Base-by-base conservation (phyloP, 768 basidiomycete genomes). In the Neoboletus magnificus region DNA sequence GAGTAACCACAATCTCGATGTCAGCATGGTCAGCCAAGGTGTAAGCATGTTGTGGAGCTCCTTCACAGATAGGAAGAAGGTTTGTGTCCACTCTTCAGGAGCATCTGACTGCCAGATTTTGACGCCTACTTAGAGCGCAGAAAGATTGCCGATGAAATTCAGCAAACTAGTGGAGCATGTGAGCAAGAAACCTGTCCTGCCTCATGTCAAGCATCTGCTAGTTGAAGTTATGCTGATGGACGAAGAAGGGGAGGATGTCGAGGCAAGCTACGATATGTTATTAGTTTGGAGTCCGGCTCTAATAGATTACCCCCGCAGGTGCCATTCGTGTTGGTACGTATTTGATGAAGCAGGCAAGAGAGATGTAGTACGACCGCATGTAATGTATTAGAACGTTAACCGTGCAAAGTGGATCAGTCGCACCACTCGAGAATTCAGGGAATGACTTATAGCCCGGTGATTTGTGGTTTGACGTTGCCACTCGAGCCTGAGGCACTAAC, bases 21-120 rank as follows among this genome's bases (percentile, higher is more conserved):
- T 98, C 49, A 85, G 84, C 49, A 99, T 99, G 97, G 91, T 98
- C 58, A 94, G 91, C 66, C 91, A 93, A 70, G 96, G 94, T 40
- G 95, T 98, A 33, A 94, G 93, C 67, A 96, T 98, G 95, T 77
- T 98, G 32, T 98, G 95, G 93, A 94, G 91, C 58, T 86, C 90
- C 33, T 99, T 96, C 72, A 81, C 92, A 50, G 88, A 86, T 52
- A 90, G 87, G 76, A 92, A 92, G 78, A 98, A 98, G 89, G 95
- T 91, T 40, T 37, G 57, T 52, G 25, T 43, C 30, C 8, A 35
- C 3, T 36, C 47, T 32, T 52, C 48, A 36, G 27, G 46, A 41
- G 10, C 3, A 33, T 25, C 32, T 29, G 20, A 49, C 25, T 22
- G 22, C 27, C 55, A 39, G 44, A 27, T 48, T 52, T 33, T 58